phyloP scores from a whole-genome alignment of 768 basidiomycete genomes.

The Macrocybe gigantea region DNA sequence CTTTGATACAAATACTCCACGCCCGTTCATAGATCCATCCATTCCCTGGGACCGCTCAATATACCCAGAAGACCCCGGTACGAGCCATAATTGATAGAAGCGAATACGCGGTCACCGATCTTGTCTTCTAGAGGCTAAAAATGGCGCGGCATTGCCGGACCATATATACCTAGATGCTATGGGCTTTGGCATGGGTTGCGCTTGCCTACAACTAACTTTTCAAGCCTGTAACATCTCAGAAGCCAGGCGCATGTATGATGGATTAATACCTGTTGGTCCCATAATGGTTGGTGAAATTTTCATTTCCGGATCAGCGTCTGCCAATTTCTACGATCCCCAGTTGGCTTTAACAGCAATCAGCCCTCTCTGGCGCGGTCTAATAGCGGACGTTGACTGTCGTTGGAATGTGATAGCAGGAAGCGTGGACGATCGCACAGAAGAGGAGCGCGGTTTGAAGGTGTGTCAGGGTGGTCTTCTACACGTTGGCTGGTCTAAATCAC shows the following conservation, averaged over 20 bases:
- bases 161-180: constrained; percentile 99
- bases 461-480: neutral
- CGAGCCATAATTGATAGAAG: constrained; percentile 13
- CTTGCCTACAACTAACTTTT: constrained; percentile 95
- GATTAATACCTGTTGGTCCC: constrained; percentile 91
- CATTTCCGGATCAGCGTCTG: constrained; percentile 3
- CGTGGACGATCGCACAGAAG: constrained; percentile 94
- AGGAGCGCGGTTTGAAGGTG: constrained; percentile 88
- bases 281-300: constrained; percentile 65
- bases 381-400: constrained; percentile 95
- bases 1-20: constrained; percentile 80
- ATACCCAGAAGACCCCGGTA: constrained; percentile 83
- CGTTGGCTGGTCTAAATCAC: constrained; percentile 3
- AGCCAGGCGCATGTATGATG: constrained; percentile 91
- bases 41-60: constrained; percentile 82
- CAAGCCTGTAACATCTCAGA: constrained; percentile 94
- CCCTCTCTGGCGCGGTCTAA: constrained; percentile 90
- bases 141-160: constrained; percentile 80
- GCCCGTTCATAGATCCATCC: constrained; percentile 89
- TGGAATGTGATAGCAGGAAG: constrained; percentile 99
- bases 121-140: constrained; percentile 66
- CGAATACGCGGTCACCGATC: constrained; percentile 4
- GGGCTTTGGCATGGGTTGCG: constrained; percentile 99
- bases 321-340: constrained; percentile 32
- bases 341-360: constrained; percentile 92